Conservation (phyloP, 345 rosid genomes). For the Eutrema heterophyllum region DNA sequence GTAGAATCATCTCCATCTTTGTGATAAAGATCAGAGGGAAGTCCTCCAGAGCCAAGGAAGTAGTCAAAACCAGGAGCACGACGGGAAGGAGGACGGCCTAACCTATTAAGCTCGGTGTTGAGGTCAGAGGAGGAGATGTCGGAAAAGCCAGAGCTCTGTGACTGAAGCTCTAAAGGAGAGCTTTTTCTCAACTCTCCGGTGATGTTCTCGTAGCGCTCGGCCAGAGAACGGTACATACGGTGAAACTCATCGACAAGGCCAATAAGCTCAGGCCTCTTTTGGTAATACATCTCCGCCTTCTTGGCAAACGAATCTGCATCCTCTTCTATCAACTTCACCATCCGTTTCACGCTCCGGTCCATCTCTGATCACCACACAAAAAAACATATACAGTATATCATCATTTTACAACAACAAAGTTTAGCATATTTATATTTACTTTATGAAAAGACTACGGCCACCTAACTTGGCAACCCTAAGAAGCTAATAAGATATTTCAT, state of each 20-base stretch:
- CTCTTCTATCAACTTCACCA: conserved; percentile 38
- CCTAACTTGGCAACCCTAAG: conserved; percentile 5
- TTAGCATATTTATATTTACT: background rate
- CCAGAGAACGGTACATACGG: conserved; percentile 39
- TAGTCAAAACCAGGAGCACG: conserved; percentile 65
- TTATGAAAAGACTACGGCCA: background rate
- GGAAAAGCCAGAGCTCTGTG: conserved; percentile 54
- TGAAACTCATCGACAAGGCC: conserved; percentile 39
- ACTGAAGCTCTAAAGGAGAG: conserved; percentile 54
- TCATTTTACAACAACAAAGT: background rate
- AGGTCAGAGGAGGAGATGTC: conserved; percentile 40
- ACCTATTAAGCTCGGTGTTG: conserved; percentile 43
- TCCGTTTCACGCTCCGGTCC: conserved; percentile 38
- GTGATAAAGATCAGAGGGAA: conserved; percentile 43
- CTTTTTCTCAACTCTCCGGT: conserved; percentile 64
- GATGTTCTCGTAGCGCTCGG: conserved; percentile 40
- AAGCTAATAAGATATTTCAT: background rate
- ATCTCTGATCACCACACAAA: conserved; percentile 34
- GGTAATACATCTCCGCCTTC: conserved; percentile 50
- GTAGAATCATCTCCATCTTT: conserved; percentile 71
- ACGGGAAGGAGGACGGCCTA: conserved; percentile 43
- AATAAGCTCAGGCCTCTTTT: conserved; percentile 44
- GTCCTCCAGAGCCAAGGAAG: conserved; percentile 60
- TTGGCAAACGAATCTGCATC: conserved; percentile 48
- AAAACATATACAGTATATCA: background rate